phyloP scores from a whole-genome alignment of 108 stramenopile genomes.

The Skeletonema marinoi region DNA sequence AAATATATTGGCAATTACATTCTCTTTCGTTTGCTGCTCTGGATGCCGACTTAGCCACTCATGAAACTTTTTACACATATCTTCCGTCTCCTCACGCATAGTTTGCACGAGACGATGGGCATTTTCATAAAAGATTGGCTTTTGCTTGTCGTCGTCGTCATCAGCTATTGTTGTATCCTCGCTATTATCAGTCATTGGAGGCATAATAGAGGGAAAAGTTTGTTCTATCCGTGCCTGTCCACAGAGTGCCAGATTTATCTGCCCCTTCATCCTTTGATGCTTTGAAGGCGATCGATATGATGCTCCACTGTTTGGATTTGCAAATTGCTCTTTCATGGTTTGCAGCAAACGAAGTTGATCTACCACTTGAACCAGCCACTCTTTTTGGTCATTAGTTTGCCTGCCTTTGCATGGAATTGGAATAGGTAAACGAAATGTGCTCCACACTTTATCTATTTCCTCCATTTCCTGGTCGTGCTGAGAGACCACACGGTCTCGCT shows the following conservation, averaged over 20 bases:
- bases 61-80: conserved; percentile 24
- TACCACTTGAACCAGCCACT: conserved; percentile 14
- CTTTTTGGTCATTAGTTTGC: conserved; percentile 2
- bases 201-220: conserved; percentile 14
- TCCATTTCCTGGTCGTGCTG: not conserved
- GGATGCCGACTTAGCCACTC: conserved; percentile 9
- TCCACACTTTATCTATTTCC: conserved; percentile 17
- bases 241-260: not conserved
- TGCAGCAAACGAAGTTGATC: conserved; percentile 33
- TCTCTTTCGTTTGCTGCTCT: conserved; percentile 11
- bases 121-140: conserved; percentile 16
- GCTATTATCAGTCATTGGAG: not conserved
- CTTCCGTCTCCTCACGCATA: conserved; percentile 11
- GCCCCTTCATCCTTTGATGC: not conserved
- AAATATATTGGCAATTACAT: conserved; percentile 42
- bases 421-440: conserved; percentile 24
- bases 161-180: conserved; percentile 1
- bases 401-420: conserved; percentile 8
- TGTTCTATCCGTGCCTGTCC: conserved; percentile 10
- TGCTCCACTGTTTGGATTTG: not conserved
- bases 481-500: not conserved
- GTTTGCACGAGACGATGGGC: conserved; percentile 9
- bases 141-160: conserved; percentile 1
- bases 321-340: conserved; percentile 19
- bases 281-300: not conserved